Base-by-base conservation (phyloP, 495 filamentous ascomycete species). In the Aspergillus kassunensis region DNA sequence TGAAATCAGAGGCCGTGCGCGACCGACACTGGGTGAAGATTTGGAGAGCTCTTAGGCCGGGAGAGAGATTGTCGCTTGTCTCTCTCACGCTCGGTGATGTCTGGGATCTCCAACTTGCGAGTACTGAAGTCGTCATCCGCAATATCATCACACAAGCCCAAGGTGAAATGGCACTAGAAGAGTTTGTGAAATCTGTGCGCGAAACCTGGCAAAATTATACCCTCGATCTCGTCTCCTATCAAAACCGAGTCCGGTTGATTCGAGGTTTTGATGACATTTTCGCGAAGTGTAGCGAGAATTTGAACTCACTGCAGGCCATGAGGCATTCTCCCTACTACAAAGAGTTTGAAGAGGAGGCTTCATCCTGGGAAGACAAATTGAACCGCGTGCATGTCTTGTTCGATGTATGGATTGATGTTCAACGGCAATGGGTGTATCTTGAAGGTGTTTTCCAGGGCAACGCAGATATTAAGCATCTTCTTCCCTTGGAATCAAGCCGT, bases 351-450 rank as follows among this genome's bases (percentile, higher is more conserved):
- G 93, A 97, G 59, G 95, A 97, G 55, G 93, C 93, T 16, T 86
- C 90, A 2, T 80, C 84, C 3, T 99, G 95, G 95, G 93, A 99
- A 70, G 93, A 99, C 68, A 96, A 95, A 60, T 78, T 99, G 35
- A 99, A 99, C 67, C 85, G 95, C 31, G 89, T 97, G 18, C 93
- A 97, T 65, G 89, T 97, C 27, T 78, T 97, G 2, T 99, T 99
- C 64, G 95, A 99, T 70, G 90, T 97, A 24, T 99, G 93, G 93
- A 97, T 99, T 56, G 93, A 99, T 72, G 95, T 99, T 21, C 93
- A 99, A 69, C 84, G 93, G 51, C 93, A 99, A 74, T 99, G 93
- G 93, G 92, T 97, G 4, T 99, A 99, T 61, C 80, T 99, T 19
- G 95, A 99, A 70, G 93, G 93, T 48, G 95, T 99, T 34, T 99